These are phyloP conservation scores for Puccinellia tenuiflora DNA, from an alignment of 176 grass and related monocot species.

Conservation along the genomic window DNA sequence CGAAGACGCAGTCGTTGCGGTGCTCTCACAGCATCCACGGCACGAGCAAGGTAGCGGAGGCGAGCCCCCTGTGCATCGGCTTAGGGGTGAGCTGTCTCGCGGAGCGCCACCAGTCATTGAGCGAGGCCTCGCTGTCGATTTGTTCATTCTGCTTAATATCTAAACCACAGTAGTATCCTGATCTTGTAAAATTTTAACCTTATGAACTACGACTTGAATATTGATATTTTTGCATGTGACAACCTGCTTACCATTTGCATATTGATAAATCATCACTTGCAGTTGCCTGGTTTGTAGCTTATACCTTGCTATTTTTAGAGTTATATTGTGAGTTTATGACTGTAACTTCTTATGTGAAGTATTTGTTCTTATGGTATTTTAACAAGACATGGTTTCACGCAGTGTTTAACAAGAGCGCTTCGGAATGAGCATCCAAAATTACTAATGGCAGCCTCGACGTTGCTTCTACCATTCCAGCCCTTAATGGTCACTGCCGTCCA, in stretches of 20 bases:
- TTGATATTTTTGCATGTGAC: background rate
- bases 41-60: too few relatives aligned
- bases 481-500: constrained; percentile 93
- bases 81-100: too few relatives aligned
- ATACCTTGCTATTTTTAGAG: background rate
- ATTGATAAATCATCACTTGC: background rate
- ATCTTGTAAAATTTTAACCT: background rate
- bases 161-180: background rate
- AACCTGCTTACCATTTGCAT: background rate
- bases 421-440: constrained; percentile 80
- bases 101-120: too few relatives aligned
- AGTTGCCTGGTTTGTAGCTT: background rate
- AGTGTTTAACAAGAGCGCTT: constrained; percentile 87
- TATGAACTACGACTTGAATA: background rate
- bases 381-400: constrained; percentile 14
- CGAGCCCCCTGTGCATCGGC: too few relatives aligned
- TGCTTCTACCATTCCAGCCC: constrained; percentile 85
- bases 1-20: too few relatives aligned
- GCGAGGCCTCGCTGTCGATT: too few relatives aligned
- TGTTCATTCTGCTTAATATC: background rate
- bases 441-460: constrained; percentile 83
- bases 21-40: too few relatives aligned
- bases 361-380: constrained; percentile 7
- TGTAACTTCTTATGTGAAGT: background rate
- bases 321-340: background rate